Evolutionary conservation across 202 grass and related monocot species (phyloP).

Genomic region (Zizania palustris): DNA sequence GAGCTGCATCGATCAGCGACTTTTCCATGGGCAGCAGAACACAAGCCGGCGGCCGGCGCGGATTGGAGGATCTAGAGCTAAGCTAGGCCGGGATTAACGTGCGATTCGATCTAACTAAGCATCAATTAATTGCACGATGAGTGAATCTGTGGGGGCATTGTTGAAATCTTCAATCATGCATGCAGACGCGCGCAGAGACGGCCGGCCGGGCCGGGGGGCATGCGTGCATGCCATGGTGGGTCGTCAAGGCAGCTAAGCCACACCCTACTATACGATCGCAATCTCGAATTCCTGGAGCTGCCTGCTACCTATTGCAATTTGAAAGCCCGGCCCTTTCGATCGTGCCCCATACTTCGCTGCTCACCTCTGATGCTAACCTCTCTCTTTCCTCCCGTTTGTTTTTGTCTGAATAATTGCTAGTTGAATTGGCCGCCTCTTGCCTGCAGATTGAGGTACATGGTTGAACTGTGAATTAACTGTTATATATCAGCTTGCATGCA

Average conservation of each 20-base stretch:
- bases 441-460: not conserved
- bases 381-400: not conserved
- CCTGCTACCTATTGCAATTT: constrained; percentile 24
- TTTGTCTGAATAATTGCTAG: not conserved
- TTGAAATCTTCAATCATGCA: constrained; percentile 34
- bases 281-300: constrained; percentile 37
- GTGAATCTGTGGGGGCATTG: not conserved
- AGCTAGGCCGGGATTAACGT: not conserved
- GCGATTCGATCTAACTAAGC: constrained; percentile 37
- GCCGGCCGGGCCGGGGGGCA: too few relatives aligned
- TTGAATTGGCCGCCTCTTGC: constrained; percentile 28
- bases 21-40: constrained; percentile 18
- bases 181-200: not conserved
- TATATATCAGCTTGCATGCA: not conserved
- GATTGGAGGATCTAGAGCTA: not conserved
- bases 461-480: too few relatives aligned
- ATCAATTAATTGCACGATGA: not conserved
- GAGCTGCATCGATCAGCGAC: not conserved
- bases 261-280: constrained; percentile 49
- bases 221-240: not conserved
- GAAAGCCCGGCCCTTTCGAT: constrained; percentile 20
- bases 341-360: constrained; percentile 41
- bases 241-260: constrained; percentile 53
- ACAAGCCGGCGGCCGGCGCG: not conserved
- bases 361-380: not conserved